These are phyloP conservation scores for Paecilomyces fulvus DNA, from an alignment of 2,329 filamentous ascomycete species.

Conservation along the genomic window DNA sequence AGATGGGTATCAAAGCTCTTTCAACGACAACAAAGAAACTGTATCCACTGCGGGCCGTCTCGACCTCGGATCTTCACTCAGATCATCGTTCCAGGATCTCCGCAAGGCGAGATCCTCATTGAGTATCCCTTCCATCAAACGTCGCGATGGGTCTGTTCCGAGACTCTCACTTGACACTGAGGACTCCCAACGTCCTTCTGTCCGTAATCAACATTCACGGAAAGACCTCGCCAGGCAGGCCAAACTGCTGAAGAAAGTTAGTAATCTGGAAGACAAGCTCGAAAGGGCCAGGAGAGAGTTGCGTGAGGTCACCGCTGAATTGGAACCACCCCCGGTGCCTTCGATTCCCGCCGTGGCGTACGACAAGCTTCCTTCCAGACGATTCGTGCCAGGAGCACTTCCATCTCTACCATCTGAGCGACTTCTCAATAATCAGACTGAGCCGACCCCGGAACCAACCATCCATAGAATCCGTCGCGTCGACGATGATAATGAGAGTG, in stretches of 20 bases:
- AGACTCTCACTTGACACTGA: conserved; percentile 20
- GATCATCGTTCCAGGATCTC: conserved; percentile 27
- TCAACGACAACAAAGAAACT: conserved; percentile 1
- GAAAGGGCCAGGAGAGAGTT: conserved; percentile 48
- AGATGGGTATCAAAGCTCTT: conserved; percentile 2
- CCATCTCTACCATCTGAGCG: conserved; percentile 40
- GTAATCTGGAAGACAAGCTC: conserved; percentile 52
- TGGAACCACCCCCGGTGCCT: conserved; percentile 14
- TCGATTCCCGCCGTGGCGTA: conserved; percentile 12
- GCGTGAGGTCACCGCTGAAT: conserved; percentile 38
- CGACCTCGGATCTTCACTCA: conserved; percentile 19
- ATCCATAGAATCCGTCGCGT: conserved; percentile 3
- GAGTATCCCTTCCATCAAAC: conserved; percentile 17
- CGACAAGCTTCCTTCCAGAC: conserved; percentile 20
- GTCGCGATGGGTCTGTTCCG: conserved; percentile 20
- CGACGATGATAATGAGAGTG: conserved; percentile 1
- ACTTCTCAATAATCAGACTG: conserved; percentile 28
- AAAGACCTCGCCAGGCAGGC: conserved; percentile 50
- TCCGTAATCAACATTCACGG: conserved; percentile 44
- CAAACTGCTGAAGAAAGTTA: conserved; percentile 52
- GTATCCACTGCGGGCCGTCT: conserved; percentile 1
- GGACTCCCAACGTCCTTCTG: conserved; percentile 15
- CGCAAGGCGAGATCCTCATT: conserved; percentile 24
- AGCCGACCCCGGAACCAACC: conserved; percentile 5
- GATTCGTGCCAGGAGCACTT: conserved; percentile 36